Evolutionary conservation across 345 rosid species (phyloP).

Genomic region (Stellera chamaejasme): DNA sequence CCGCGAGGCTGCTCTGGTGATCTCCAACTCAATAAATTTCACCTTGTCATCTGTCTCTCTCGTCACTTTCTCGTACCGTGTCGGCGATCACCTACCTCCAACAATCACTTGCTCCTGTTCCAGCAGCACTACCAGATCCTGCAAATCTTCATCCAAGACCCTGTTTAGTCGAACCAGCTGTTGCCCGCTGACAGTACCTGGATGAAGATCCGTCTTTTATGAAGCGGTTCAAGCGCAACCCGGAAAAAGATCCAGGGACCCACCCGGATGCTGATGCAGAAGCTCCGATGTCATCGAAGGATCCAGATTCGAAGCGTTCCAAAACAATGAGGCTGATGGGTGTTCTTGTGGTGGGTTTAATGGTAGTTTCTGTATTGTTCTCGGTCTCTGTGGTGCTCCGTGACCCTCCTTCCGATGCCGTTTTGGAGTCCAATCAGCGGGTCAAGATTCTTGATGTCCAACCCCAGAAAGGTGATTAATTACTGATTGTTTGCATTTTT

Average conservation of each 20-base stretch:
- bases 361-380: conserved; percentile 32
- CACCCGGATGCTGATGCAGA: conserved; percentile 15
- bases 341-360: conserved; percentile 20
- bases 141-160: too few relatives aligned
- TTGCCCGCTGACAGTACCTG: too few relatives aligned
- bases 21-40: too few relatives aligned
- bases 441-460: conserved; percentile 6
- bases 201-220: conserved; percentile 6
- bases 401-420: conserved; percentile 35
- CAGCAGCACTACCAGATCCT: too few relatives aligned
- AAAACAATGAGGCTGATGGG: conserved; percentile 31
- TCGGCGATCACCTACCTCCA: too few relatives aligned
- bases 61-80: too few relatives aligned
- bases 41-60: too few relatives aligned
- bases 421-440: conserved; percentile 15
- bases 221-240: conserved; percentile 30
- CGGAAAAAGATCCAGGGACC: conserved; percentile 14
- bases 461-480: conserved; percentile 22
- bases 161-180: too few relatives aligned
- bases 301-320: conserved; percentile 21
- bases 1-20: too few relatives aligned
- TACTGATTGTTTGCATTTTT: not conserved
- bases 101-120: too few relatives aligned
- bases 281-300: conserved; percentile 7
- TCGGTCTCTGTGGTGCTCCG: conserved; percentile 35